Evolutionary conservation across 2,329 filamentous ascomycete species (phyloP).

Genomic region (Monilinia laxa): DNA sequence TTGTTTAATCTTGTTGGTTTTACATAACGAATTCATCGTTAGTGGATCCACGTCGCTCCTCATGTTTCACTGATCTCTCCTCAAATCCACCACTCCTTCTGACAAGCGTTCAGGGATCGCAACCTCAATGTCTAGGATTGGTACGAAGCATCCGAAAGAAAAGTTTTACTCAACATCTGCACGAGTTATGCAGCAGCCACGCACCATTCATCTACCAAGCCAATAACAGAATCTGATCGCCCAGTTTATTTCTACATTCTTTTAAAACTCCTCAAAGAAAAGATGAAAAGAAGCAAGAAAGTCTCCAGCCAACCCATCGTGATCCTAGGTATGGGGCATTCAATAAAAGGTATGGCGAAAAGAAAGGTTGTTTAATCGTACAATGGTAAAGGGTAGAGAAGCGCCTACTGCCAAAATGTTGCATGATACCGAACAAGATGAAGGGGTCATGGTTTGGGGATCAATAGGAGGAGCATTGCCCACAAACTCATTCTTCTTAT

Average conservation of each 20-base stretch:
- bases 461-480: background rate
- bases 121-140: background rate
- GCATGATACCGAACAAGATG: background rate
- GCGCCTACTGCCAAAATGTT: background rate
- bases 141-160: background rate
- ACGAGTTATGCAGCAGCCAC: background rate
- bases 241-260: background rate
- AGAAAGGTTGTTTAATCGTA: background rate
- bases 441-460: background rate
- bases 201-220: background rate
- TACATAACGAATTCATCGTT: background rate
- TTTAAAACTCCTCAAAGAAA: background rate
- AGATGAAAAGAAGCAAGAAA: background rate
- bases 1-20: background rate
- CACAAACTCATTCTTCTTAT: background rate
- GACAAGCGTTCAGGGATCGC: background rate
- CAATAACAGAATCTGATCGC: constrained; percentile 3
- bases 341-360: background rate
- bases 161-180: background rate
- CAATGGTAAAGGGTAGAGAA: background rate
- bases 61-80: background rate
- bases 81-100: background rate
- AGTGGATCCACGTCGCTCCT: background rate
- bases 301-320: background rate
- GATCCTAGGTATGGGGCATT: background rate